These are phyloP conservation scores for Sordariomycetes sp. DNA, from an alignment of 2,329 filamentous ascomycete species.

Conservation along the genomic window DNA sequence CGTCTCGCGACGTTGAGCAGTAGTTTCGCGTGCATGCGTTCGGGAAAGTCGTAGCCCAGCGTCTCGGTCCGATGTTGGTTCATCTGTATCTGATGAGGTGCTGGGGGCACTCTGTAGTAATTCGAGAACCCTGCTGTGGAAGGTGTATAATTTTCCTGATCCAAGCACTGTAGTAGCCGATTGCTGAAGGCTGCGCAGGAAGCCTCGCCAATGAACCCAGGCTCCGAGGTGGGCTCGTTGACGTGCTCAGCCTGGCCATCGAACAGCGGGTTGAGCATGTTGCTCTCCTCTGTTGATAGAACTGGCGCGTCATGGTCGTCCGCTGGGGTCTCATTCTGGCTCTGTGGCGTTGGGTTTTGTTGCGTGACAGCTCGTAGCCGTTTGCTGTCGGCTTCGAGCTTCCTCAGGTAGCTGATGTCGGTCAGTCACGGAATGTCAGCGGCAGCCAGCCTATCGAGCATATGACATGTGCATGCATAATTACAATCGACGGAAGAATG, in stretches of 20 bases:
- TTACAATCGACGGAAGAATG: neutral
- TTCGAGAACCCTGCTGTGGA: slow-evolving; percentile 17
- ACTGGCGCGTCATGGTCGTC: slow-evolving; percentile 5
- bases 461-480: neutral
- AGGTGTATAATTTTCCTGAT: slow-evolving; percentile 14
- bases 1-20: slow-evolving; percentile 16
- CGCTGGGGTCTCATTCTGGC: neutral
- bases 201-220: slow-evolving; percentile 18
- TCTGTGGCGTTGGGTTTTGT: slow-evolving; percentile 7
- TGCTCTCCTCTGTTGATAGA: slow-evolving; percentile 15
- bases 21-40: slow-evolving; percentile 18
- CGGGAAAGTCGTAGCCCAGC: slow-evolving; percentile 10
- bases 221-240: slow-evolving; percentile 7
- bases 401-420: slow-evolving; percentile 7
- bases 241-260: slow-evolving; percentile 10
- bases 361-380: slow-evolving; percentile 4
- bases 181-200: slow-evolving; percentile 20
- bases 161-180: slow-evolving; percentile 15
- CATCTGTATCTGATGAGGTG: too few relatives aligned
- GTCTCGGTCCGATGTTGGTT: slow-evolving; percentile 3
- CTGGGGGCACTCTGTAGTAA: slow-evolving; percentile 9
- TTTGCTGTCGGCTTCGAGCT: slow-evolving; percentile 10
- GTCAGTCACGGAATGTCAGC: neutral
- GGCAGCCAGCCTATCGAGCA: too few relatives aligned
- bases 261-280: slow-evolving; percentile 16